Conservation (phyloP, 208 protist species). For the Leishmania tarentolae region DNA sequence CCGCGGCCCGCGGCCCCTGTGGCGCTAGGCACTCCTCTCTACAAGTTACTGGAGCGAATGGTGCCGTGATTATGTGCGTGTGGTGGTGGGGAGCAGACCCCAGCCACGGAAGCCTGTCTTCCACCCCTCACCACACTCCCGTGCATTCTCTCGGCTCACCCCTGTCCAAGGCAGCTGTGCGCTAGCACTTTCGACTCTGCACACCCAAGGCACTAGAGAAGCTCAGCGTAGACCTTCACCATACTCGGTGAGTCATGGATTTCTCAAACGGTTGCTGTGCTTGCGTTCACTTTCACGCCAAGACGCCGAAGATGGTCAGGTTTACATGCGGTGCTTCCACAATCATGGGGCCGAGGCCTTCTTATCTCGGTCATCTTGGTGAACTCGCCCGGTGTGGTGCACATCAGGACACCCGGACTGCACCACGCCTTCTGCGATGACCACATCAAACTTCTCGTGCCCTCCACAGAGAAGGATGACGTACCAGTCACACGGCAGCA, state of each 20-base stretch:
- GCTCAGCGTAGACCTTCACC: not conserved
- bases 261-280: not conserved
- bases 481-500: not conserved
- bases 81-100: not conserved
- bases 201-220: not conserved
- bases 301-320: not conserved
- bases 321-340: not conserved
- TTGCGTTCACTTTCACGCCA: not conserved
- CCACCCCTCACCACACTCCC: not conserved
- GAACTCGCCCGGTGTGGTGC: not conserved
- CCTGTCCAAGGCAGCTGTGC: not conserved
- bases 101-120: not conserved
- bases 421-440: not conserved
- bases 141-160: not conserved
- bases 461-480: not conserved
- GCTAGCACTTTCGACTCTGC: not conserved
- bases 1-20: not conserved
- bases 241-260: too few relatives aligned
- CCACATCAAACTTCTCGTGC: not conserved
- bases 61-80: not conserved
- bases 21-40: not conserved
- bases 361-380: not conserved
- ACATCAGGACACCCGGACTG: not conserved
- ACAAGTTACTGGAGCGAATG: not conserved
- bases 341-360: not conserved